Percentiles rank a stretch among this genome's conserved stretches.
phyloP scores from a whole-genome alignment of 108 stramenopile genomes.

The Nitzschia putrida region DNA sequence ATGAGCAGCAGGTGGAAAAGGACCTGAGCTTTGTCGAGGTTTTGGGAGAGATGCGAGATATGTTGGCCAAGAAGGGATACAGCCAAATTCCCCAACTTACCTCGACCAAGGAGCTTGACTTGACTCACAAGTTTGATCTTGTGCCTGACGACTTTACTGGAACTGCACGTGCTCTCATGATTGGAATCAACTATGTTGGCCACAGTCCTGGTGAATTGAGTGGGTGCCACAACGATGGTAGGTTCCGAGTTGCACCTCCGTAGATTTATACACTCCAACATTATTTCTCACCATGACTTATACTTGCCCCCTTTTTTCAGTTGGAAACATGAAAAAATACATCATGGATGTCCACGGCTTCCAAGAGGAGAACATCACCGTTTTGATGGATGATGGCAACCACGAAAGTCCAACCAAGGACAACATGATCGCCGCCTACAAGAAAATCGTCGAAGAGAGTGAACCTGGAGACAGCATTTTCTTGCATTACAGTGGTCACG shows the following conservation, averaged over 20 bases:
- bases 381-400: constrained; percentile 76
- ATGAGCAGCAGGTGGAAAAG: constrained; percentile 40
- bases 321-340: constrained; percentile 56
- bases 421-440: constrained; percentile 64
- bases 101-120: constrained; percentile 47
- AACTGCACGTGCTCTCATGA: constrained; percentile 58
- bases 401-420: constrained; percentile 56
- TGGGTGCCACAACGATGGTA: constrained; percentile 41
- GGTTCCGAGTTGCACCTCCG: neutral
- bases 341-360: constrained; percentile 83
- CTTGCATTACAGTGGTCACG: constrained; percentile 79
- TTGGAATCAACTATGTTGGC: constrained; percentile 87
- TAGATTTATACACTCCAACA: too few species aligned
- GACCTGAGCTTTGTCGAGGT: constrained; percentile 73
- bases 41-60: constrained; percentile 58
- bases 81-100: constrained; percentile 70
- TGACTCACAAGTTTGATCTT: constrained; percentile 38
- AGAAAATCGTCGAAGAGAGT: constrained; percentile 45
- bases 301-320: neutral
- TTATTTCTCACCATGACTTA: neutral
- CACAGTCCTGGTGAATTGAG: constrained; percentile 50
- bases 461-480: constrained; percentile 65
- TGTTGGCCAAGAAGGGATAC: constrained; percentile 43
- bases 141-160: constrained; percentile 30
- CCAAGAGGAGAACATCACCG: constrained; percentile 65